Evolutionary conservation across 495 filamentous ascomycete species (phyloP).

Genomic region (Penicillium egyptiacum): DNA sequence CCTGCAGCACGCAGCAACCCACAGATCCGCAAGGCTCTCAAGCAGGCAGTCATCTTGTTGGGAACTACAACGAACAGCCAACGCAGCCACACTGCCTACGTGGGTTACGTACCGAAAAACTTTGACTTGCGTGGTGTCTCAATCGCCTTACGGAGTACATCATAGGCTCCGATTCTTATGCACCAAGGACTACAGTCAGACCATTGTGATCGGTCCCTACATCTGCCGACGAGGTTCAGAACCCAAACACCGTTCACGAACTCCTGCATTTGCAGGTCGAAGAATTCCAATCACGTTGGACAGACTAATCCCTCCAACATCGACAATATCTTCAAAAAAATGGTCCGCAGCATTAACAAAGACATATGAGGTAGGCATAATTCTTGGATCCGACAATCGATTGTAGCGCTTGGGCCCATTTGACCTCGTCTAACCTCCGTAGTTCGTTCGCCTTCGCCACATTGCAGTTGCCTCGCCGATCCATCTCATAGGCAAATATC

Average conservation of each 20-base stretch:
- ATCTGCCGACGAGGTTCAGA: background rate
- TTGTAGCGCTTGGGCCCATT: too few relatives aligned
- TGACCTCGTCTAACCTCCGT: background rate
- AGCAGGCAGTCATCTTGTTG: background rate
- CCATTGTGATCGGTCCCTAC: background rate
- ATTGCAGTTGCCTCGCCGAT: constrained; percentile 2
- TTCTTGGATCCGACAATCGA: too few relatives aligned
- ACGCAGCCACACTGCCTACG: constrained; percentile 1
- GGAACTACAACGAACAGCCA: background rate
- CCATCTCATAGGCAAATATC: background rate
- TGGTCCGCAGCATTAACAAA: background rate
- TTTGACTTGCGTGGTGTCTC: background rate
- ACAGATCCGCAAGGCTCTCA: background rate
- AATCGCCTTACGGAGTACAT: background rate
- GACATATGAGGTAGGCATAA: too few relatives aligned
- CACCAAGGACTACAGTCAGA: background rate
- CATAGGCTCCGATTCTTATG: background rate
- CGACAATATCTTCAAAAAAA: background rate
- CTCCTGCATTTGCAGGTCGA: background rate
- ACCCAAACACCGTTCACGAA: background rate
- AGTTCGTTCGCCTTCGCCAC: background rate
- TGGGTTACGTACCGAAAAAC: background rate
- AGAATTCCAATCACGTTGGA: background rate
- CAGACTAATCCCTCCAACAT: background rate
- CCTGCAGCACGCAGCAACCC: background rate